Percentiles rank a stretch among this genome's conserved stretches.
Conservation (phyloP, 139 green algal species). For the Diplosphaera chodatii region DNA sequence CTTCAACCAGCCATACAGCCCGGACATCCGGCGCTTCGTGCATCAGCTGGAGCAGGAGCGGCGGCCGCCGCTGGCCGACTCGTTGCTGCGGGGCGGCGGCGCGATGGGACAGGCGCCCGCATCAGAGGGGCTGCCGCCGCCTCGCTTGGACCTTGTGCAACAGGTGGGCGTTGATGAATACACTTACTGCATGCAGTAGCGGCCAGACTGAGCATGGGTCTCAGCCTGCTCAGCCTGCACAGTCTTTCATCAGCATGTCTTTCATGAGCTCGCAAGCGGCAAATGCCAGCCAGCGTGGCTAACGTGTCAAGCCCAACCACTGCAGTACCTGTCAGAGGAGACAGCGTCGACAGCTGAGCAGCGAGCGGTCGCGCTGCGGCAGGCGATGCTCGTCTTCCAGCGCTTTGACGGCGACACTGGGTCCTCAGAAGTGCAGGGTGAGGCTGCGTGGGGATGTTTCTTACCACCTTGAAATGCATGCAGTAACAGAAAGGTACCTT, state of each 20-base stretch:
- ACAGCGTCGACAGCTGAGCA: conserved; percentile 9
- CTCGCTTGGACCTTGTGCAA: neutral
- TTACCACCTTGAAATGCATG: no score
- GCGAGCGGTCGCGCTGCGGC: conserved; percentile 2
- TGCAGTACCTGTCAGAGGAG: conserved; percentile 23
- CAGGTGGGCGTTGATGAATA: neutral
- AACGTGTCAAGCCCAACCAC: no score
- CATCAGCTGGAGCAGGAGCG: neutral
- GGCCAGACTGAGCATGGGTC: no score
- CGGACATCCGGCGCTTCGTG: neutral
- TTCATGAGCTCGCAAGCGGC: no score
- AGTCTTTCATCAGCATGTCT: no score
- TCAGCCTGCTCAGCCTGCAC: no score
- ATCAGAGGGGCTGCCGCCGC: neutral
- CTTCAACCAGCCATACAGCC: neutral
- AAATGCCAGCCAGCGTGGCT: no score
- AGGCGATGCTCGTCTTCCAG: conserved; percentile 28
- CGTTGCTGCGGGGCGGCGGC: neutral
- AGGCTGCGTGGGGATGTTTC: no score
- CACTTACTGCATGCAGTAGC: no score
- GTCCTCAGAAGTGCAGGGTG: conserved; percentile 52
- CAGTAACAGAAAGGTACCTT: no score
- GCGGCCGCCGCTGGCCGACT: neutral
- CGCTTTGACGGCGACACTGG: conserved; percentile 43
- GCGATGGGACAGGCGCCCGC: no score